Evolutionary conservation across 2,329 filamentous ascomycete species (phyloP).

Genomic region (Dactylellina parvicollis): DNA sequence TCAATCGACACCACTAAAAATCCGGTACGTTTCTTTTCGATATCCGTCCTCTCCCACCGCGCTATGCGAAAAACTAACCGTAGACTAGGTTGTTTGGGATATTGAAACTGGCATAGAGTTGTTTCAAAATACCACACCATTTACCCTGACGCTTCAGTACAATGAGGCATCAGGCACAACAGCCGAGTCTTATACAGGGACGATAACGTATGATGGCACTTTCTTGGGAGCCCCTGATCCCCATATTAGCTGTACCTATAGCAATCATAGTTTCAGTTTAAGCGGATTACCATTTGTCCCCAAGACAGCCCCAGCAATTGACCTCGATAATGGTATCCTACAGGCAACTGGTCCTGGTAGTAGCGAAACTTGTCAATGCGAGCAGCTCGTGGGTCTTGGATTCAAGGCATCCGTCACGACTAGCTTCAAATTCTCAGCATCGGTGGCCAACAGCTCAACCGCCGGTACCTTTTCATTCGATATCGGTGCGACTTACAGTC

Average conservation of each 20-base stretch:
- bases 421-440: not conserved
- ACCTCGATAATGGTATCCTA: not conserved
- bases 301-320: conserved; percentile 3
- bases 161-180: conserved; percentile 1
- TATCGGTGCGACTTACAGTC: not conserved
- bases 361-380: conserved; percentile 2
- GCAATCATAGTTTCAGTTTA: conserved; percentile 1
- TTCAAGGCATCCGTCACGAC: not conserved
- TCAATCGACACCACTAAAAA: conserved; percentile 2
- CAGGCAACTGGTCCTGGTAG: not conserved
- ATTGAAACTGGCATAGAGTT: not conserved
- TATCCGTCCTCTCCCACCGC: not conserved
- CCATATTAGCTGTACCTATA: not conserved
- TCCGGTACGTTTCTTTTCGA: conserved; percentile 5
- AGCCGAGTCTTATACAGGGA: conserved; percentile 3
- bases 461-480: not conserved
- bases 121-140: not conserved
- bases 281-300: conserved; percentile 5
- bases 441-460: not conserved
- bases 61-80: not conserved
- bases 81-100: not conserved
- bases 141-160: not conserved
- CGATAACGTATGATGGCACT: not conserved
- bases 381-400: conserved; percentile 3
- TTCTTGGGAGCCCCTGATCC: not conserved